These are phyloP conservation scores for Jaltomata sinuosa DNA, from an alignment of 257 asterid species.

Conservation along the genomic window DNA sequence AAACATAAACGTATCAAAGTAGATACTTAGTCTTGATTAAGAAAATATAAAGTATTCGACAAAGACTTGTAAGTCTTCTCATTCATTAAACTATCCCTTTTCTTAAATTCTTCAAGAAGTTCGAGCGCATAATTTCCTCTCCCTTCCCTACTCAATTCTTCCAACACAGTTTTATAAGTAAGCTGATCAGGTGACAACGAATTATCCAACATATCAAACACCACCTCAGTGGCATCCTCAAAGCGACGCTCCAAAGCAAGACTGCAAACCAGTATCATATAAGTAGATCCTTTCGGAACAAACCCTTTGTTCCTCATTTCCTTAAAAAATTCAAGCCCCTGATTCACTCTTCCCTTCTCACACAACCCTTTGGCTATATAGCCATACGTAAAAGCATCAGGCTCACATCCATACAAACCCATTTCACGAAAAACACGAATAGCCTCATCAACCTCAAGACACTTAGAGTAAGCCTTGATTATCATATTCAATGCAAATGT, in stretches of 20 bases:
- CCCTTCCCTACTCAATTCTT: slow-evolving; percentile 82
- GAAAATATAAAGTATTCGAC: slow-evolving; percentile 59
- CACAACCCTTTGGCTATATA: slow-evolving; percentile 64
- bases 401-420: slow-evolving; percentile 92
- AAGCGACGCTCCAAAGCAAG: slow-evolving; percentile 67
- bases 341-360: slow-evolving; percentile 71
- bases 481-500: slow-evolving; percentile 76
- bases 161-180: slow-evolving; percentile 73
- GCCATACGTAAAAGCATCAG: slow-evolving; percentile 60
- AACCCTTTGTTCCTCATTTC: slow-evolving; percentile 64
- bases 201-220: slow-evolving; percentile 56
- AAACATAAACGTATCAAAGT: background rate
- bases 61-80: slow-evolving; percentile 63
- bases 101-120: slow-evolving; percentile 58
- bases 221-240: slow-evolving; percentile 51
- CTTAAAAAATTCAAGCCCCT: slow-evolving; percentile 48
- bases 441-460: slow-evolving; percentile 77
- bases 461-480: slow-evolving; percentile 67
- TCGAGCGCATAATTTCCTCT: slow-evolving; percentile 66
- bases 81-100: slow-evolving; percentile 62
- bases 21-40: slow-evolving; percentile 19
- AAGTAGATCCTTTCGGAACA: slow-evolving; percentile 51
- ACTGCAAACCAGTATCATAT: slow-evolving; percentile 59
- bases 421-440: slow-evolving; percentile 71
- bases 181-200: slow-evolving; percentile 63